Evolutionary conservation across 345 rosid species (phyloP).

Genomic region (Boechera divaricarpa): DNA sequence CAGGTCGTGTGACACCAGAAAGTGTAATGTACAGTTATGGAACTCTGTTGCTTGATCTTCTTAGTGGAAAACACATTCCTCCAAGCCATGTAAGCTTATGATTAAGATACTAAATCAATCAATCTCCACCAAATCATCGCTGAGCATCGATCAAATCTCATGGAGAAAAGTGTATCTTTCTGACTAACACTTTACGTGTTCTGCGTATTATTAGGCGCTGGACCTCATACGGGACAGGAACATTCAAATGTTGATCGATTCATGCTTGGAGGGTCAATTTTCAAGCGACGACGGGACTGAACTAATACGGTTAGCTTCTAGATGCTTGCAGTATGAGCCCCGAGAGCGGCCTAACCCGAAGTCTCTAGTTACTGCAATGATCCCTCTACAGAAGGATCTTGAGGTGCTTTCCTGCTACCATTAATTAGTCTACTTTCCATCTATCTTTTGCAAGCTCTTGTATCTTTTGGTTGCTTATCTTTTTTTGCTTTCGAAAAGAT

Average conservation of each 20-base stretch:
- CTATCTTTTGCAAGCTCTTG: not conserved
- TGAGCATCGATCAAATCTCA: not conserved
- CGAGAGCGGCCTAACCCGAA: slow-evolving; percentile 90
- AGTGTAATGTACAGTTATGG: slow-evolving; percentile 98
- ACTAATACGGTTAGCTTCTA: slow-evolving; percentile 85
- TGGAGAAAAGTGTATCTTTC: not conserved
- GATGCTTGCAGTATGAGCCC: slow-evolving; percentile 94
- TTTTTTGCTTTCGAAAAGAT: not conserved
- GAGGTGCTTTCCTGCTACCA: slow-evolving; percentile 59
- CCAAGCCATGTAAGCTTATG: slow-evolving; percentile 82
- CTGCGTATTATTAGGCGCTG: slow-evolving; percentile 65
- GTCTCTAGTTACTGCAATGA: slow-evolving; percentile 72
- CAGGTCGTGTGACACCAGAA: slow-evolving; percentile 92
- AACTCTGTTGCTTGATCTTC: slow-evolving; percentile 92
- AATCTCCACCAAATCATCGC: not conserved
- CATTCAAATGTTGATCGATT: slow-evolving; percentile 84
- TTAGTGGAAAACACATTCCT: slow-evolving; percentile 96
- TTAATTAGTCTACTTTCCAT: slow-evolving; percentile 1
- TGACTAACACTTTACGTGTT: not conserved
- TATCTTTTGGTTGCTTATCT: slow-evolving; percentile 7
- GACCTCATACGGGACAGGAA: slow-evolving; percentile 93
- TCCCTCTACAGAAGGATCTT: slow-evolving; percentile 84
- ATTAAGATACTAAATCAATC: not conserved
- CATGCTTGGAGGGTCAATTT: slow-evolving; percentile 94
- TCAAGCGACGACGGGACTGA: slow-evolving; percentile 86